Base-by-base conservation (phyloP, 495 filamentous ascomycete species). In the Schizothecium vesticola region DNA sequence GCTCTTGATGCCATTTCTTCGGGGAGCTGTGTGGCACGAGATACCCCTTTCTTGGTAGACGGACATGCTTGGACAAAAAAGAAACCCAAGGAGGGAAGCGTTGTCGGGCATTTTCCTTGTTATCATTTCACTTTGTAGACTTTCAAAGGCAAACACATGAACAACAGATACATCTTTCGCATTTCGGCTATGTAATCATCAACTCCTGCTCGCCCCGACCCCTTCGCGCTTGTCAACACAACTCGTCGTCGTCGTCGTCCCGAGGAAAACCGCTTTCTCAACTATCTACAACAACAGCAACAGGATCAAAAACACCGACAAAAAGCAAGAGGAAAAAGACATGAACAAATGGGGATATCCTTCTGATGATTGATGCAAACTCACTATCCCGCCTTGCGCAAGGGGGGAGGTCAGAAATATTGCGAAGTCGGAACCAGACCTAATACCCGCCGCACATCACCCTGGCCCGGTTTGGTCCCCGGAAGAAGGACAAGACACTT, bases 141-240 rank as follows among this genome's bases (percentile, higher is more conserved):
- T 51, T 51, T 36, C 22, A 23, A 24, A 71, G 56, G 21, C 7
- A 51, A 69, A 33, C 62, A 43, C 33, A 43, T 21, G 56, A 36
- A 59, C 21, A 58, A 51, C 22, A 61, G 16, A 69, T 31, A 59
- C 23, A 55, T 69, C 68, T 71, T 67, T 74, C 62, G 69, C 72
- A 73, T 74, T 66, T 72, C 70, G 70, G 72, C 67, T 71, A 69
- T 73, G 68, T 68, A 72, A 68, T 73, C 68, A 59, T 71, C 68
- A 68, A 65, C 5, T 29, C 68, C 66, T 26, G 57, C 61, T 51
- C 23, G n/a, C 58, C 59, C 25, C 24, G 36, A 58, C 63, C 43
- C 70, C 56, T 55, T 55, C 6, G 19, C 63, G 61, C 56, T 36
- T 23, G 28, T 58, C 21, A 19, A 25, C 58, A n/a, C 65, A 56